Conservation (phyloP, 495 filamentous ascomycete genomes). For the Penicillium roqueforti region DNA sequence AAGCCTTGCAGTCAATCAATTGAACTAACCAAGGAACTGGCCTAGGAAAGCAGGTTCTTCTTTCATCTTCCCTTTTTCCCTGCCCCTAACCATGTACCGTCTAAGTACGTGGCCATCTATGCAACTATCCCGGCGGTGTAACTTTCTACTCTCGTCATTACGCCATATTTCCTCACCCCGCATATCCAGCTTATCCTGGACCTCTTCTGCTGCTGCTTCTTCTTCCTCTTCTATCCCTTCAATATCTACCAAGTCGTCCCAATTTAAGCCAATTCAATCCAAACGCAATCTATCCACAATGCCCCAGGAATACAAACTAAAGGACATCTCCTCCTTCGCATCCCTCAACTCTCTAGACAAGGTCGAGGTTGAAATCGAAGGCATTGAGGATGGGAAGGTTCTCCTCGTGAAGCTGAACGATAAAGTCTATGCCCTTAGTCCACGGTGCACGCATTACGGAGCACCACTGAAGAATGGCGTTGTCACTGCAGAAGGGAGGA, state of each 20-base stretch:
- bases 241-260: not conserved
- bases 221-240: not conserved
- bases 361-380: constrained; percentile 84
- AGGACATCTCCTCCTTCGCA: constrained; percentile 62
- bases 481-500: constrained; percentile 70
- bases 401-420: constrained; percentile 73
- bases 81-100: not conserved
- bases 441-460: constrained; percentile 93
- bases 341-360: constrained; percentile 75
- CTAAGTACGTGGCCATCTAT: not conserved
- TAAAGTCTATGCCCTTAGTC: constrained; percentile 69
- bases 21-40: not conserved
- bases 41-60: not conserved
- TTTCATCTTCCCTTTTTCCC: not conserved
- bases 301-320: constrained; percentile 80
- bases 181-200: not conserved
- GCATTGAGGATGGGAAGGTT: constrained; percentile 78
- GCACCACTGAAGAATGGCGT: constrained; percentile 84
- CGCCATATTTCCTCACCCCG: not conserved
- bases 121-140: constrained; percentile 1
- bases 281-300: constrained; percentile 29
- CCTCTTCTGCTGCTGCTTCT: not conserved
- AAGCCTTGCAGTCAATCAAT: not conserved
- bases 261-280: not conserved
- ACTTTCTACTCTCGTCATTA: constrained; percentile 1